Evolutionary conservation across 768 basidiomycete genomes (phyloP).

Genomic region (Xanthoconium stramineum): DNA sequence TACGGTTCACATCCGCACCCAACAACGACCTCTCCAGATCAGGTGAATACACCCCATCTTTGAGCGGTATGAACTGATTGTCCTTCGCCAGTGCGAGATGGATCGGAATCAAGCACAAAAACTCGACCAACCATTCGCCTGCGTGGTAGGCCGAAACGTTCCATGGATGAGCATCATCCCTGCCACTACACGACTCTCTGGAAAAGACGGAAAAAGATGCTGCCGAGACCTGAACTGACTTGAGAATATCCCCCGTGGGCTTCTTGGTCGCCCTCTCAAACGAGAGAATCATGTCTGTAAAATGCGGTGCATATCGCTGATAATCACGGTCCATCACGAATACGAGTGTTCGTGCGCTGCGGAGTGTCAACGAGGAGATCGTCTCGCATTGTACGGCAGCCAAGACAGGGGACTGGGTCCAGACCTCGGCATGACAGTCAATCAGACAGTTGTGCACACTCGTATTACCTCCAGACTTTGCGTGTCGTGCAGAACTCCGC

Average conservation of each 20-base stretch:
- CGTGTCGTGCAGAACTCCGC: conserved; percentile 12
- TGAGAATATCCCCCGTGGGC: conserved; percentile 45
- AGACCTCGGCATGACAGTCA: conserved; percentile 53
- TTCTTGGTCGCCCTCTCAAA: conserved; percentile 53
- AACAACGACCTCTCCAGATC: conserved; percentile 46
- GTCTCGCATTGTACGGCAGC: conserved; percentile 49
- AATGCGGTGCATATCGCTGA: conserved; percentile 33
- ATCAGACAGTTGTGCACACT: conserved; percentile 49
- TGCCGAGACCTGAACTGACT: conserved; percentile 34
- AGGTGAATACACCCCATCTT: conserved; percentile 43
- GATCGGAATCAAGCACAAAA: conserved; percentile 61
- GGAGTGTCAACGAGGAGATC: conserved; percentile 31
- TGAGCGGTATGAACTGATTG: conserved; percentile 57
- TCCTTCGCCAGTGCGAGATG: conserved; percentile 58
- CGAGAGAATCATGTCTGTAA: conserved; percentile 38
- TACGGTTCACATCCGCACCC: conserved; percentile 54
- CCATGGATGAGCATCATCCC: conserved; percentile 10
- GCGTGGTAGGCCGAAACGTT: conserved; percentile 38
- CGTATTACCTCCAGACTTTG: neutral
- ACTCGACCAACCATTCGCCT: conserved; percentile 62
- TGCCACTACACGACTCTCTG: conserved; percentile 2
- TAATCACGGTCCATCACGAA: conserved; percentile 42
- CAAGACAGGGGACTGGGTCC: conserved; percentile 59
- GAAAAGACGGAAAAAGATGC: conserved; percentile 27
- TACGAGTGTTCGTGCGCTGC: conserved; percentile 34